A percentile compares a stretch with the other conserved stretches of the same genome.
Conservation (phyloP, 1,284 basidiomycete species). For the Microbotryum lychnidis-dioicae region DNA sequence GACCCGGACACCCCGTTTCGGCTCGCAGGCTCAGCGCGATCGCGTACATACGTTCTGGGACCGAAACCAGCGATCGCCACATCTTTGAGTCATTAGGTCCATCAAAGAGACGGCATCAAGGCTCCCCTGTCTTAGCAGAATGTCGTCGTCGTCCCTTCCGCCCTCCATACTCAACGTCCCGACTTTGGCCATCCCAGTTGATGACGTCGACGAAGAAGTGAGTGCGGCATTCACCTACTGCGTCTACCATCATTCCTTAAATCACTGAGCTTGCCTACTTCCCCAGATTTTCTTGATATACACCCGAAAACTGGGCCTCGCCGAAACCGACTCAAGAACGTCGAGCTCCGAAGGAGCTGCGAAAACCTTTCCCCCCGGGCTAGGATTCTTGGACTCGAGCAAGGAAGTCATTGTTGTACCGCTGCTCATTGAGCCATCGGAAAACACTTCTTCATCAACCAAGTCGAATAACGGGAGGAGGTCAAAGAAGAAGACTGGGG, state of each 20-base stretch:
- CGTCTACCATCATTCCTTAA: too few species aligned
- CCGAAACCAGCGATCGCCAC: too few species aligned
- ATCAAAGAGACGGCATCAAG: too few species aligned
- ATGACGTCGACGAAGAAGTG: constrained; percentile 27
- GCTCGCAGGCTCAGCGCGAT: too few species aligned
- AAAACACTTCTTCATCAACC: background rate
- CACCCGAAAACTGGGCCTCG: constrained; percentile 14
- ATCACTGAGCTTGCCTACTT: background rate
- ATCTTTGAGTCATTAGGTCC: too few species aligned
- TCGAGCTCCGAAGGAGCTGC: background rate
- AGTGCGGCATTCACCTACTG: background rate
- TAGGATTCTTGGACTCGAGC: constrained; percentile 7
- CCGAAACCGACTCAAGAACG: background rate
- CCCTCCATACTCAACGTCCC: background rate
- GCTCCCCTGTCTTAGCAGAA: background rate
- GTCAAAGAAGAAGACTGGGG: background rate
- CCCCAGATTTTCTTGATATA: constrained; percentile 27
- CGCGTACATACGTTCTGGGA: too few species aligned
- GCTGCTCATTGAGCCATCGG: background rate
- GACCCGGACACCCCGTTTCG: too few species aligned
- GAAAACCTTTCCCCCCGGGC: background rate
- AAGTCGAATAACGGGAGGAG: background rate
- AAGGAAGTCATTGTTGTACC: constrained; percentile 12
- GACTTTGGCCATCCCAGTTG: constrained; percentile 1
- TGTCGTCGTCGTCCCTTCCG: background rate